Conservation (phyloP, 2,329 filamentous ascomycete species). For the Botryotinia convoluta region DNA sequence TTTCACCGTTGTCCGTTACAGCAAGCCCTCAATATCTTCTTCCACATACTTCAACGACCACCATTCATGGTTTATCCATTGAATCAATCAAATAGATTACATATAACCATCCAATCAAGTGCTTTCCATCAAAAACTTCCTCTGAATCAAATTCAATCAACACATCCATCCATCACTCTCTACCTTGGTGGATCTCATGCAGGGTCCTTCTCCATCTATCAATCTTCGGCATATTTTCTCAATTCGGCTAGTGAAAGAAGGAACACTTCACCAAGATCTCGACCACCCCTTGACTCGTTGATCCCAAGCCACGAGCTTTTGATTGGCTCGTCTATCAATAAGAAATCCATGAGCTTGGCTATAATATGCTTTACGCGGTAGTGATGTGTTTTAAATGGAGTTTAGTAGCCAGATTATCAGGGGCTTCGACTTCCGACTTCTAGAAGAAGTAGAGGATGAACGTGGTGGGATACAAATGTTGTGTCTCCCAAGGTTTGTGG, state of each 20-base stretch:
- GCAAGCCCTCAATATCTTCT: neutral
- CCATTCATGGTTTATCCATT: neutral
- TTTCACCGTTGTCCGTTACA: neutral
- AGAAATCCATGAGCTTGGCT: neutral
- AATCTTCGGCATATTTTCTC: neutral
- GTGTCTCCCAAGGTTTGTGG: neutral
- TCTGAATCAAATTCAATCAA: neutral
- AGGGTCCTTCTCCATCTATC: constrained; percentile 4
- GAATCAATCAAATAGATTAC: neutral
- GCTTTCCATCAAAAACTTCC: neutral
- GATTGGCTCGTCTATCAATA: neutral
- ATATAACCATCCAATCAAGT: neutral
- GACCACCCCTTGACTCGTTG: constrained; percentile 5
- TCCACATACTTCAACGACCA: neutral
- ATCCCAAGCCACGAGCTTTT: neutral
- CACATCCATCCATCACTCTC: neutral
- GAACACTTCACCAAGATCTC: neutral
- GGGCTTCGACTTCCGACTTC: neutral
- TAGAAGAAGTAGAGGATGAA: neutral
- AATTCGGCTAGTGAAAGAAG: neutral
- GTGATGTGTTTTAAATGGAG: neutral
- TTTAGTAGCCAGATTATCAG: neutral
- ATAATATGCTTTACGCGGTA: neutral
- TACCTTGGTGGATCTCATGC: neutral
- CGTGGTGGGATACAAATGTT: neutral